Base-by-base conservation (phyloP, 108 stramenopile species). In the Skeletonema costatum region DNA sequence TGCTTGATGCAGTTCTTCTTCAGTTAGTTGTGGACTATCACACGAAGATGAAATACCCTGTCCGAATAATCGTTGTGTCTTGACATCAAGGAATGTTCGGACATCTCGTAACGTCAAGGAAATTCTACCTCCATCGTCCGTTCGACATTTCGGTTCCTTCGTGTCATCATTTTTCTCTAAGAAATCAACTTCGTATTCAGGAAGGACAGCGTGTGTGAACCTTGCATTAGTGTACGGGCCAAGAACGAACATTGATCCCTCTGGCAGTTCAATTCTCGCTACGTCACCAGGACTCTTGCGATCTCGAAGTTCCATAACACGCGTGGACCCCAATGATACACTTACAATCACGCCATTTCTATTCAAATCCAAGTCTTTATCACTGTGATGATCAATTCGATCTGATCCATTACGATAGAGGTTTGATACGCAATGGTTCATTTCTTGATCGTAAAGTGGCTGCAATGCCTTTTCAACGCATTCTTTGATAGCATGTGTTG, bases 381-480 rank as follows among this genome's bases (percentile, higher is more conserved):
- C 90, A 33, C 74, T 75, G 56, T 93, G 92, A 75, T 91, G 92
- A 60, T 76, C 90, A 67, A 93, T 93, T 44, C 70, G 76, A 75
- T 93, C 90, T 8, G 68, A 64, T n/a, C 90, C 92, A 63, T 87
- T 75, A 32, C 92, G 78, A 78, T 93, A 93, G 29, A 83, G 86
- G 46, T 90, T 93, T 32, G 90, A 77, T 4, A 93, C 92, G 68
- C 86, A 87, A 51, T 93, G 92, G 78, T 93, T 93, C 90, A 93
- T 93, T 44, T 78, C 80, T 74, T 93, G 90, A 50, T 71, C 42
- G 32, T 85, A 78, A 1, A 92, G 71, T 60, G 90, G 90, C 30
- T 78, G 78, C 46, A 93, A 63, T 16, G 75, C 74, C 46, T 81
- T 58, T 66, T 93, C 88, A 2, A 93, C 92, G 30, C 86, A 74